A percentile compares a stretch with the other conserved stretches of the same genome.
These are phyloP conservation scores for Chalaropsis ovoidea DNA, from an alignment of 2,329 filamentous ascomycete species.

Conservation along the genomic window DNA sequence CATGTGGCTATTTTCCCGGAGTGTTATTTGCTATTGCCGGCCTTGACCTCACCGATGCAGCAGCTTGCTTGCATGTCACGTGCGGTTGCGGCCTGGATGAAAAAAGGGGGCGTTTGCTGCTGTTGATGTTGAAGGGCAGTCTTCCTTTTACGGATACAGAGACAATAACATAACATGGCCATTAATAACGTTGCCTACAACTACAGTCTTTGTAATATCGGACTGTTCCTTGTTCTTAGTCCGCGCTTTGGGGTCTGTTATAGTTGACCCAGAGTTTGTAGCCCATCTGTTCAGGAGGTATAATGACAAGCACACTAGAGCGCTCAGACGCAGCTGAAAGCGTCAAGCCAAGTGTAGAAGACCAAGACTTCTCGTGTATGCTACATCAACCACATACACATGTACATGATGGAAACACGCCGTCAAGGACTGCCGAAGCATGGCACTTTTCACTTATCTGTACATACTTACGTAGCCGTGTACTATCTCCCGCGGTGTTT, in stretches of 20 bases:
- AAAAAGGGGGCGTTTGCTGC: too few species aligned
- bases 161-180: too few species aligned
- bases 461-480: background rate
- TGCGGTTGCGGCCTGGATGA: too few species aligned
- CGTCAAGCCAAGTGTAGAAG: background rate
- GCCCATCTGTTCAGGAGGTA: background rate
- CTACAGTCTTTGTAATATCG: background rate
- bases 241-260: background rate
- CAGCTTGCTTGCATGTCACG: background rate
- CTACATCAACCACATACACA: background rate
- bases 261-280: background rate
- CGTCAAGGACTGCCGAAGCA: too few species aligned
- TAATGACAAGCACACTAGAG: background rate
- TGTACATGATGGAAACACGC: background rate
- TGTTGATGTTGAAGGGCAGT: too few species aligned
- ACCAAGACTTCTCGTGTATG: background rate
- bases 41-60: background rate
- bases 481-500: too few species aligned
- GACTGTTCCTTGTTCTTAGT: conserved; percentile 14
- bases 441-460: background rate
- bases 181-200: background rate
- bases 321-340: conserved; percentile 14
- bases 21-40: background rate
- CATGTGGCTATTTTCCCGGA: background rate
- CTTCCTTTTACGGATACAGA: background rate